phyloP scores from a whole-genome alignment of 352 stramenopile genomes.

The Pythium monospermum region DNA sequence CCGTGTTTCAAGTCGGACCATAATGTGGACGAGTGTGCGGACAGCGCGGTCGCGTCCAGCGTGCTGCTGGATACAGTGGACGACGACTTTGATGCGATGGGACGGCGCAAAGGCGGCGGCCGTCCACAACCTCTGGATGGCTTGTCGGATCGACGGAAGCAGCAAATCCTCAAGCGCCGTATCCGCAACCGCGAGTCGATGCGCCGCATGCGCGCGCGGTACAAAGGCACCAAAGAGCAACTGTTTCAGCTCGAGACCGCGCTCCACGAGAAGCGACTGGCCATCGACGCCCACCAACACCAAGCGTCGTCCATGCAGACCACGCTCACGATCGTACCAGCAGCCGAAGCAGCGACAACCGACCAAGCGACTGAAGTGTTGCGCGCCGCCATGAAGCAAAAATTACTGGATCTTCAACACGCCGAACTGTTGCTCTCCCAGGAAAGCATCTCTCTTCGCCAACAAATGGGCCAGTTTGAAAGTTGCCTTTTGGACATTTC shows the following conservation, averaged over 20 bases:
- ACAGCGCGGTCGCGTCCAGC: too few relatives aligned
- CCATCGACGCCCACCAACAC: not conserved
- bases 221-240: constrained; percentile 22
- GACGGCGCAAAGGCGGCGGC: constrained; percentile 5
- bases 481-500: not conserved
- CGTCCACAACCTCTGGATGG: constrained; percentile 16
- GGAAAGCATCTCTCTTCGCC: not conserved
- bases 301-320: not conserved
- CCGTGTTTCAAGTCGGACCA: too few relatives aligned
- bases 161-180: constrained; percentile 19
- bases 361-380: not conserved
- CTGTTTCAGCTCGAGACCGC: constrained; percentile 9
- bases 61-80: too few relatives aligned
- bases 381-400: constrained; percentile 1
- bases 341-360: not conserved
- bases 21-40: too few relatives aligned
- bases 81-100: constrained; percentile 1
- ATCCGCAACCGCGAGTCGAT: constrained; percentile 31
- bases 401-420: constrained; percentile 1
- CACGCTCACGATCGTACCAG: not conserved
- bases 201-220: constrained; percentile 23
- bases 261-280: constrained; percentile 3
- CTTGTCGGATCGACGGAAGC: constrained; percentile 7
- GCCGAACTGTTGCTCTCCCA: constrained; percentile 9
- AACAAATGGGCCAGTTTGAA: not conserved